Conservation (phyloP, 768 basidiomycete genomes). For the Boletus bicolor region DNA sequence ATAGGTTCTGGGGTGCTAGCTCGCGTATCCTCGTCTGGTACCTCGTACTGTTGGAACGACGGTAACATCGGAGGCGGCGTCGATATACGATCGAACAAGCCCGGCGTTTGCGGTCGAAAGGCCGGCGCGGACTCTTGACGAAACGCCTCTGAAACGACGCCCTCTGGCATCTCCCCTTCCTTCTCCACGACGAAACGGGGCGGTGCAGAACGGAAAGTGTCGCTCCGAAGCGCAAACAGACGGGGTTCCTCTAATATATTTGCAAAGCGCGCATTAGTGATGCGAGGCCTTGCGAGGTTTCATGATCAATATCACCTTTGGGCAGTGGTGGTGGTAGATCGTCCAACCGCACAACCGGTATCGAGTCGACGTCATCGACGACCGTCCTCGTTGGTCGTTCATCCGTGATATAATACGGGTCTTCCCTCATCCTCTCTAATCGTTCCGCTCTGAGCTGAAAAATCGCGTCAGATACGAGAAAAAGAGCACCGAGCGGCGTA, state of each 20-base stretch:
- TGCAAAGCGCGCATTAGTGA: slow-evolving; percentile 22
- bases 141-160: slow-evolving; percentile 29
- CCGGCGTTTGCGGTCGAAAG: slow-evolving; percentile 23
- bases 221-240: slow-evolving; percentile 44
- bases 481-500: not conserved
- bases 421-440: slow-evolving; percentile 71
- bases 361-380: slow-evolving; percentile 76
- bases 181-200: slow-evolving; percentile 65
- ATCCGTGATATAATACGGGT: slow-evolving; percentile 89
- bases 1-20: slow-evolving; percentile 67
- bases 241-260: slow-evolving; percentile 32
- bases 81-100: slow-evolving; percentile 30
- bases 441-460: slow-evolving; percentile 71
- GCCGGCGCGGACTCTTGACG: slow-evolving; percentile 27
- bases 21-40: slow-evolving; percentile 41
- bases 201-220: slow-evolving; percentile 38
- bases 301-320: slow-evolving; percentile 25
- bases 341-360: slow-evolving; percentile 86
- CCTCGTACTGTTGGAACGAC: slow-evolving; percentile 55
- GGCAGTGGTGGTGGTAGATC: slow-evolving; percentile 53
- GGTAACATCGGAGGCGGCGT: slow-evolving; percentile 36
- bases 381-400: slow-evolving; percentile 40
- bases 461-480: slow-evolving; percentile 2
- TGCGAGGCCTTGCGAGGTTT: not conserved
- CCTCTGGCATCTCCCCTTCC: slow-evolving; percentile 83